Evolutionary conservation across 306 rosid genomes (phyloP).

Genomic region (Vigna nakashimae): DNA sequence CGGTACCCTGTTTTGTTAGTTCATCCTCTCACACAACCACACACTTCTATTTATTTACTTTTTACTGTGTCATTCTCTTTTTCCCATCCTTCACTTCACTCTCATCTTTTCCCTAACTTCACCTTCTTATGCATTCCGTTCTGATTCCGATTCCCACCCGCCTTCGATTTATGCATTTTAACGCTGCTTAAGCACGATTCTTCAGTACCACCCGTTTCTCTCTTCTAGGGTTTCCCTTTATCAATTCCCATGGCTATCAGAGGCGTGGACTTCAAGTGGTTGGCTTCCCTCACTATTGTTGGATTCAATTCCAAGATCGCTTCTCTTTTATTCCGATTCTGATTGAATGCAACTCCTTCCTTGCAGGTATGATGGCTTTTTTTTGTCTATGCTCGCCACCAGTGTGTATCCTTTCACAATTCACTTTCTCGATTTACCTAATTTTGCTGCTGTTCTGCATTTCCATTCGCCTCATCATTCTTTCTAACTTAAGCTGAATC

Average conservation of each 20-base stretch:
- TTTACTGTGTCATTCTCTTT: conserved; percentile 2
- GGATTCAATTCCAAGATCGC: neutral
- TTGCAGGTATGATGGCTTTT: conserved; percentile 94
- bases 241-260: conserved; percentile 73
- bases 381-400: conserved; percentile 98
- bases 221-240: conserved; percentile 49
- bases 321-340: neutral
- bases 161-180: conserved; percentile 47
- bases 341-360: conserved; percentile 20
- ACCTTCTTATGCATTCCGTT: neutral
- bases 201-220: conserved; percentile 34
- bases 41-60: neutral
- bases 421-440: conserved; percentile 31
- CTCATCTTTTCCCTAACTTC: neutral
- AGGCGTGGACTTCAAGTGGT: conserved; percentile 99
- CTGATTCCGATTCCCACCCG: conserved; percentile 24
- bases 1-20: conserved; percentile 24
- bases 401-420: conserved; percentile 87
- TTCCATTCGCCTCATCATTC: conserved; percentile 24
- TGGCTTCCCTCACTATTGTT: conserved; percentile 14
- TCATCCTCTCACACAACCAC: neutral
- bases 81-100: conserved; percentile 6
- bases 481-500: neutral
- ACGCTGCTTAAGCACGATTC: neutral
- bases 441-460: neutral